phyloP scores from a whole-genome alignment of 208 protist genomes.

The Porcisia deanei region DNA sequence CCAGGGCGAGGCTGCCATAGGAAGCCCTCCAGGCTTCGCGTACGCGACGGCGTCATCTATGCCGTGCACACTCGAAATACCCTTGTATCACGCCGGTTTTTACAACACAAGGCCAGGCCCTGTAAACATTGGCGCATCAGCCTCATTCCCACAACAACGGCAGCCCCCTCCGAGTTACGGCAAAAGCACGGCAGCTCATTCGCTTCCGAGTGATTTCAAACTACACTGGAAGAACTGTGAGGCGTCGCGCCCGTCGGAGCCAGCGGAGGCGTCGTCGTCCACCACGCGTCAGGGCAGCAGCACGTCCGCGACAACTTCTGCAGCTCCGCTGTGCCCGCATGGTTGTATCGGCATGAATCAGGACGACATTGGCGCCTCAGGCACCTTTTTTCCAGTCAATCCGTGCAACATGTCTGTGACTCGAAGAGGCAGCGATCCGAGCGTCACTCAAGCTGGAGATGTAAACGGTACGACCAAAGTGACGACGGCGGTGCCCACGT shows the following conservation, averaged over 20 bases:
- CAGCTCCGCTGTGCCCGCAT: not conserved
- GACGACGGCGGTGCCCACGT: not conserved
- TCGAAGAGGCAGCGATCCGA: not conserved
- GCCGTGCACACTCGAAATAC: not conserved
- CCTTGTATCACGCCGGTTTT: not conserved
- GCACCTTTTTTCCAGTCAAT: not conserved
- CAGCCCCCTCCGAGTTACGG: not conserved
- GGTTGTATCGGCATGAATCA: constrained; percentile 3
- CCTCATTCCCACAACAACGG: not conserved
- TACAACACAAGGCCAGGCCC: not conserved
- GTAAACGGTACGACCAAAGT: not conserved
- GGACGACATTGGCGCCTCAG: not conserved
- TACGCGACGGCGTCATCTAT: not conserved
- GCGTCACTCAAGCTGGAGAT: not conserved
- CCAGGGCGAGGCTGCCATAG: not conserved
- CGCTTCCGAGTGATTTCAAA: not conserved
- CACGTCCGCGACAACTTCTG: not conserved
- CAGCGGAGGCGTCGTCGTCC: not conserved
- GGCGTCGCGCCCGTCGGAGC: not conserved
- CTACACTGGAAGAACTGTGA: not conserved
- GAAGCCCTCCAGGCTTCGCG: not conserved
- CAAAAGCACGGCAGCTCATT: not conserved
- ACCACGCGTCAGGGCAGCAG: not conserved
- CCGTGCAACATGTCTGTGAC: not conserved
- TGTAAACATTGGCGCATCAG: not conserved